These are phyloP conservation scores for Carex sylvatica DNA, from an alignment of 202 grass and related monocot species.

Conservation along the genomic window DNA sequence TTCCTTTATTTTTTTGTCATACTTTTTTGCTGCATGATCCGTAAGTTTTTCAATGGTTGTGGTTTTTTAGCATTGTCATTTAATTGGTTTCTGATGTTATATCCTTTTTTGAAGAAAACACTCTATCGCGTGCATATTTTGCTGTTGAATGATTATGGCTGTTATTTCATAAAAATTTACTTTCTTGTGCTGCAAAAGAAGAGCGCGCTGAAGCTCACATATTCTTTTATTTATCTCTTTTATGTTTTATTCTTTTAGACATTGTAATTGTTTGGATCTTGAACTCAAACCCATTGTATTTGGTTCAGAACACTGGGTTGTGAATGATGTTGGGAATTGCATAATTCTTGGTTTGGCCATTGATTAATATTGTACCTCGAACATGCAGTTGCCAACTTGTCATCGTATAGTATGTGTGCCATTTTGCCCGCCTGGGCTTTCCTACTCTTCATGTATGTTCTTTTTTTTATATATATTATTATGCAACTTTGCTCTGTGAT, in stretches of 20 bases:
- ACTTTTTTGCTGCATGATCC: neutral
- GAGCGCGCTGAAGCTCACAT: neutral
- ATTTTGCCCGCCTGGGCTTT: too few relatives aligned
- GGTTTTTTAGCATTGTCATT: neutral
- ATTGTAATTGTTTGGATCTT: neutral
- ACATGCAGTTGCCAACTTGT: neutral
- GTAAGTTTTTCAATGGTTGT: neutral
- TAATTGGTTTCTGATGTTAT: neutral
- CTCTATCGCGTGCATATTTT: neutral
- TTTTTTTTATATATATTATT: neutral
- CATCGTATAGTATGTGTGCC: neutral
- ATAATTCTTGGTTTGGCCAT: neutral
- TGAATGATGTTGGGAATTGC: too few relatives aligned
- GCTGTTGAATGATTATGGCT: neutral
- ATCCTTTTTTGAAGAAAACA: neutral
- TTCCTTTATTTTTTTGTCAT: neutral
- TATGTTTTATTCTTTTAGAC: neutral
- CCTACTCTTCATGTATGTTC: neutral
- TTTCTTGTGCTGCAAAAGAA: neutral
- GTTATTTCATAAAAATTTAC: neutral
- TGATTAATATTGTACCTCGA: neutral
- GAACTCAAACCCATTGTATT: neutral
- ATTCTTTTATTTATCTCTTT: neutral
- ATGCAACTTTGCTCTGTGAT: neutral
- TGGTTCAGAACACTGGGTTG: neutral